phyloP scores from a whole-genome alignment of 345 rosid species.

The Alliaria petiolata region DNA sequence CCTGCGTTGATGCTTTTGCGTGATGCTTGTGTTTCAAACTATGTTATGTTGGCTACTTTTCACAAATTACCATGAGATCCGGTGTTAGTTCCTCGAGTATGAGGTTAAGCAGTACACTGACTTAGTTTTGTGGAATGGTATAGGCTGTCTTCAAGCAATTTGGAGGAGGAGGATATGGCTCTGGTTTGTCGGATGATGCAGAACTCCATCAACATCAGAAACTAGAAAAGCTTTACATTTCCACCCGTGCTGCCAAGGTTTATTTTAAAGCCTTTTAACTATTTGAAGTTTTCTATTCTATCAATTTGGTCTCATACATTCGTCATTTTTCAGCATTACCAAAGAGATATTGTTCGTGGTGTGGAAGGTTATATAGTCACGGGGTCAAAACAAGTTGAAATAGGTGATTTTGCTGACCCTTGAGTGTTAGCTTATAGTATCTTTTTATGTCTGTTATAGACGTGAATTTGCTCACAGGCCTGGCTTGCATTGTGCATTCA shows the following conservation, averaged over 20 bases:
- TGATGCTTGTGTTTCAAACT: neutral
- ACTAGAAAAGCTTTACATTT: constrained; percentile 90
- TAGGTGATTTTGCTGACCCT: constrained; percentile 47
- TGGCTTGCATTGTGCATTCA: neutral
- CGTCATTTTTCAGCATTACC: constrained; percentile 71
- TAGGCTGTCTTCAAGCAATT: constrained; percentile 97
- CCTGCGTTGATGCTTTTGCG: neutral
- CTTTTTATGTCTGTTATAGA: neutral
- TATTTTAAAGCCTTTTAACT: neutral
- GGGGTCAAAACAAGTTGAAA: constrained; percentile 93
- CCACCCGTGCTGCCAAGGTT: constrained; percentile 95
- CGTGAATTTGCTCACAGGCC: neutral
- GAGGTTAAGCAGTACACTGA: constrained; percentile 4
- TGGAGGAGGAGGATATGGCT: constrained; percentile 84
- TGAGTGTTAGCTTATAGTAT: neutral
- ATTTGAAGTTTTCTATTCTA: neutral
- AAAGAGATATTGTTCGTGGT: constrained; percentile 95
- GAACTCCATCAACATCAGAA: constrained; percentile 88
- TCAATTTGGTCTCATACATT: neutral
- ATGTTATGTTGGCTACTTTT: neutral
- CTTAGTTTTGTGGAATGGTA: neutral
- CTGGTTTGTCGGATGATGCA: constrained; percentile 66
- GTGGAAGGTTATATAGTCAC: constrained; percentile 93
- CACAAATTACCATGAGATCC: neutral
- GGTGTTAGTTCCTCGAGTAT: neutral